These are phyloP conservation scores for Cystobasidiaceae sp. DNA, from an alignment of 1,284 basidiomycete genomes.

Conservation along the genomic window DNA sequence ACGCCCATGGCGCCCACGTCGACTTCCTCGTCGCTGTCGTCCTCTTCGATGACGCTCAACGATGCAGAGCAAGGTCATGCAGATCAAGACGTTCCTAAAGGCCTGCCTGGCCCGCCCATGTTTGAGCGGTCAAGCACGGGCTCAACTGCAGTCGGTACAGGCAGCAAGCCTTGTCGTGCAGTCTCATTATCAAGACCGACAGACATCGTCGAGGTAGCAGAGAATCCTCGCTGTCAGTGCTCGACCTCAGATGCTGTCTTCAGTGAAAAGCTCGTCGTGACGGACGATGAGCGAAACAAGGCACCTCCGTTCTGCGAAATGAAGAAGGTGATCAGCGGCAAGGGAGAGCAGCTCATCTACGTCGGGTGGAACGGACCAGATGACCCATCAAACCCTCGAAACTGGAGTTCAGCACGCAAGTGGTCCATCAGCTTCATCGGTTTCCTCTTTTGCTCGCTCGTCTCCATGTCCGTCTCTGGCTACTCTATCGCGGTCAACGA, in stretches of 20 bases:
- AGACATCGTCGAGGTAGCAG: constrained; percentile 9
- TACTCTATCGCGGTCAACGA: not conserved
- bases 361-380: constrained; percentile 31
- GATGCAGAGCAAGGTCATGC: not conserved
- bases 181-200: constrained; percentile 7
- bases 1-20: no score
- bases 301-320: constrained; percentile 12
- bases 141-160: not conserved
- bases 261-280: constrained; percentile 5
- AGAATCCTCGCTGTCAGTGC: constrained; percentile 2
- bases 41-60: not conserved
- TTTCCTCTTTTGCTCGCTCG: constrained; percentile 11
- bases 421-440: constrained; percentile 16
- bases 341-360: constrained; percentile 24
- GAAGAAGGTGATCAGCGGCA: constrained; percentile 16
- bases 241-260: not conserved
- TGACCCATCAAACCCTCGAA: constrained; percentile 24
- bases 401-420: constrained; percentile 9
- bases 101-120: not conserved
- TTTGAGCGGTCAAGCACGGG: constrained; percentile 1
- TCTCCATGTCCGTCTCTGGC: constrained; percentile 15
- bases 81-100: not conserved
- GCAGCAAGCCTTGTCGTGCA: constrained; percentile 1
- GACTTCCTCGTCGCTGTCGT: not conserved
- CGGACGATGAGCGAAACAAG: constrained; percentile 20